Evolutionary conservation across 768 basidiomycete genomes (phyloP), one percentile per base, ranked within the genome.

Genomic region (Rubroboletus pulcherrimus): DNA sequence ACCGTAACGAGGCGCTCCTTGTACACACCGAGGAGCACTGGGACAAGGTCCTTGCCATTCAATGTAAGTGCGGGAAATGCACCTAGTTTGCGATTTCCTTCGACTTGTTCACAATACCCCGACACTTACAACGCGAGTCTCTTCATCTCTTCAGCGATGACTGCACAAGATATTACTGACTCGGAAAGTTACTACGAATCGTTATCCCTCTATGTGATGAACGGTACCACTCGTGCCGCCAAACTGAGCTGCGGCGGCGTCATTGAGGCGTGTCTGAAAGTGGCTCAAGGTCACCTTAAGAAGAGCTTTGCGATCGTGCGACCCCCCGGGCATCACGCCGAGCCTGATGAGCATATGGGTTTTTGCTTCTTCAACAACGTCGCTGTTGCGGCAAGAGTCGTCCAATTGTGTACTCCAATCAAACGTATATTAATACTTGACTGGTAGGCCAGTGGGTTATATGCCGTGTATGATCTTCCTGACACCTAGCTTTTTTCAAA

Each of bases 351-450:
- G 67, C 91, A 93, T 60, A 98, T 98, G 95, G 97, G 97, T 1
- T 99, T 99, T 71, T 98, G 97, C 73, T 97, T 99, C 77, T 97
- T 94, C 76, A 99, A 99, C 72, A 99, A 99, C 67, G 94, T 96
- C 34, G 89, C 97, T 0, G 90, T 99, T 15, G 95, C 95, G 1
- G 82, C 92, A 19, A 83, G 84, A 64, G 89, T 93, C 26, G 84
- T 90, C 19, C 87, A 91, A 67, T 75, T 87, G 58, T 63, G 78
- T 52, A 88, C 89, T 2, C 67, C 79, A 7, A 73, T 92, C 56
- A 90, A 87, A 70, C 90, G 81, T 67, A 86, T 98, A 14, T 67
- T 99, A 59, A 98, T 99, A 61, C 74, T 99, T 31, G 97, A 99
- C 68, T 99, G 97, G 96, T 97, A 66, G 61, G 87, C 75, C 40